Percentiles rank a stretch among this genome's conserved stretches.
Evolutionary conservation across 2,329 filamentous ascomycete species (phyloP).

Genomic region (Akanthomyces lecanii): DNA sequence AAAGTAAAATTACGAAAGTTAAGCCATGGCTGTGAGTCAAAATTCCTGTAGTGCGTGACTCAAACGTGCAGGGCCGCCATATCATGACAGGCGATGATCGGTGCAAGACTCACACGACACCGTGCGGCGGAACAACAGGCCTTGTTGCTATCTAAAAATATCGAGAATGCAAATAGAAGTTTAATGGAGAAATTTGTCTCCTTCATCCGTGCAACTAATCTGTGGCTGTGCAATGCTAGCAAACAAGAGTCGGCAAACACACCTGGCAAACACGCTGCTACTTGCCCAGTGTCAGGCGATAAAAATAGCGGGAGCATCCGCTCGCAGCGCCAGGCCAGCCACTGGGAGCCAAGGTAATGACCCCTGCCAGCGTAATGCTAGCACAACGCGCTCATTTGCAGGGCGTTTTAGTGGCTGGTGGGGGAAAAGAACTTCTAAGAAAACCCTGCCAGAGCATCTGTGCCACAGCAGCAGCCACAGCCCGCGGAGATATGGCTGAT

Average conservation of each 20-base stretch:
- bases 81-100: neutral
- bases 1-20: neutral
- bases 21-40: constrained; percentile 2
- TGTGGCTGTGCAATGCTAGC: neutral
- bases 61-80: neutral
- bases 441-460: neutral
- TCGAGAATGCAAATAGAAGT: too few species aligned
- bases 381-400: neutral
- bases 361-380: constrained; percentile 11
- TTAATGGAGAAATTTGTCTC: neutral
- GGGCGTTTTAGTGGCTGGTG: constrained; percentile 4
- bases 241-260: neutral
- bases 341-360: constrained; percentile 13
- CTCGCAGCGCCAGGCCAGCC: constrained; percentile 6
- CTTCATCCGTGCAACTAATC: neutral
- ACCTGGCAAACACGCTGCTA: too few species aligned
- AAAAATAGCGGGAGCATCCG: constrained; percentile 15
- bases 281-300: neutral
- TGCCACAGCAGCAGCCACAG: constrained; percentile 1
- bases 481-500: constrained; percentile 7
- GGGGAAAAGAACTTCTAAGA: neutral
- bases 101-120: neutral
- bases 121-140: too few species aligned
- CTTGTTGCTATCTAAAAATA: too few species aligned
- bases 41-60: constrained; percentile 7